These are phyloP conservation scores for Ilyonectria robusta DNA, from an alignment of 2,329 filamentous ascomycete species.

Conservation along the genomic window DNA sequence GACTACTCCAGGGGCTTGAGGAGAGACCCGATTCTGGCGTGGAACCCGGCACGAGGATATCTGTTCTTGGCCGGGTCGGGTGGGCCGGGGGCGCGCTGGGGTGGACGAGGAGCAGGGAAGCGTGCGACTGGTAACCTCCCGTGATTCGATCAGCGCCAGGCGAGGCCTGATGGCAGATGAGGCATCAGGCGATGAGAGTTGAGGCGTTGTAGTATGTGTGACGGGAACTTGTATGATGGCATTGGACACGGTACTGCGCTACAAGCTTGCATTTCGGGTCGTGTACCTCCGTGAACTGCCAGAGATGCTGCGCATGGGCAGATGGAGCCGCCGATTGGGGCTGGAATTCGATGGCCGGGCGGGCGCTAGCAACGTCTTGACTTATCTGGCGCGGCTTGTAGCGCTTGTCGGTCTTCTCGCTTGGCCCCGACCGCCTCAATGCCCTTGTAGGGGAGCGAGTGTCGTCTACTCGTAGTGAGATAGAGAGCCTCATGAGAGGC, in stretches of 20 bases:
- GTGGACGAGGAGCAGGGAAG: constrained; percentile 11
- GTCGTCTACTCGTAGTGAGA: not conserved
- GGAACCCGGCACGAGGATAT: constrained; percentile 37
- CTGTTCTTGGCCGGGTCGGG: constrained; percentile 32
- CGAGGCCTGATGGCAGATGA: constrained; percentile 27
- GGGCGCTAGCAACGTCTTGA: constrained; percentile 30
- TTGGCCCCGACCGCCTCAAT: constrained; percentile 14
- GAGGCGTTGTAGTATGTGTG: not conserved
- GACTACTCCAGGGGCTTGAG: constrained; percentile 33
- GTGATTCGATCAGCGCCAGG: constrained; percentile 28
- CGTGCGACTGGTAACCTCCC: constrained; percentile 27
- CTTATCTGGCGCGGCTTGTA: constrained; percentile 25
- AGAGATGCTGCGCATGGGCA: constrained; percentile 1
- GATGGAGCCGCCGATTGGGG: constrained; percentile 11
- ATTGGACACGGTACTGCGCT: not conserved
- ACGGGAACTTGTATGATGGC: not conserved
- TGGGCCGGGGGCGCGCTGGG: constrained; percentile 30
- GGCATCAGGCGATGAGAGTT: constrained; percentile 30
- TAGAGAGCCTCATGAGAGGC: not conserved
- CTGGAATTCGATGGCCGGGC: constrained; percentile 17
- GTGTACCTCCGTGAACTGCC: not conserved
- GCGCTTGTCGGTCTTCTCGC: constrained; percentile 24
- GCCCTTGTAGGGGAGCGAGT: constrained; percentile 7
- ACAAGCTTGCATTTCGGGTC: not conserved
- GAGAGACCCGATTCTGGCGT: constrained; percentile 39